Base-by-base conservation (phyloP, 768 basidiomycete genomes). In the Tulasnella sp. region DNA sequence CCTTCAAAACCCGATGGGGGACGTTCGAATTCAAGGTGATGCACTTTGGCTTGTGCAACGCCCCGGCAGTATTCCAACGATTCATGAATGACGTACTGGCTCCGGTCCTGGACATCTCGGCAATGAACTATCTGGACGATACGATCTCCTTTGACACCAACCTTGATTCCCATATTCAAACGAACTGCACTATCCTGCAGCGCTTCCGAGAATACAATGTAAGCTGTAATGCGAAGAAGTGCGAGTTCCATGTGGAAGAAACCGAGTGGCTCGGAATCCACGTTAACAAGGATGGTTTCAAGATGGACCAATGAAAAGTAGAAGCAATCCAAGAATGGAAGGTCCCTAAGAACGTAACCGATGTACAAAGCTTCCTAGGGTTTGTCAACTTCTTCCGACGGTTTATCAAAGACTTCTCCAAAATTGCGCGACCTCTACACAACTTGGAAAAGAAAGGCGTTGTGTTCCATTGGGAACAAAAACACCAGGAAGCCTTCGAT, bases 51-150 rank as follows among this genome's bases (percentile, higher is more conserved):
- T 26, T 61, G 3, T 26, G 57, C 26, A 61, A 61, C 7, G 57
- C 57, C 11, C 57, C 57, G 2, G 57, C 57, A 1, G 26, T 29
- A 2, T 61, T 61, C 57, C 57, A 61, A 29, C 57, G 29, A 1
- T 15, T 61, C 57, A 61, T 61, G 57, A 61, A 61, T 26, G 29
- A 61, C n/a, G 29, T 61, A 0, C 13, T 61, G 1, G 5, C 57
- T 0, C 57, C 57, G 1, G 57, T 81, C 2, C 5, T 80, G 15
- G 81, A 79, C 11, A 46, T 70, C 16, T 71, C 74, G 32, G 73
- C 78, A 5, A 46, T 76, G n/a, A 61, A 79, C 20, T 81, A 79
- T 57, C 77, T 81, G 18, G 81, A 81, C 78, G 75, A 81, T 48
- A 81, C 80, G 10, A 69, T 80, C 1, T 71, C 80, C 4, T 74